Evolutionary conservation across 2,329 filamentous ascomycete genomes (phyloP).

Genomic region (Alternaria novae-zelandiae): DNA sequence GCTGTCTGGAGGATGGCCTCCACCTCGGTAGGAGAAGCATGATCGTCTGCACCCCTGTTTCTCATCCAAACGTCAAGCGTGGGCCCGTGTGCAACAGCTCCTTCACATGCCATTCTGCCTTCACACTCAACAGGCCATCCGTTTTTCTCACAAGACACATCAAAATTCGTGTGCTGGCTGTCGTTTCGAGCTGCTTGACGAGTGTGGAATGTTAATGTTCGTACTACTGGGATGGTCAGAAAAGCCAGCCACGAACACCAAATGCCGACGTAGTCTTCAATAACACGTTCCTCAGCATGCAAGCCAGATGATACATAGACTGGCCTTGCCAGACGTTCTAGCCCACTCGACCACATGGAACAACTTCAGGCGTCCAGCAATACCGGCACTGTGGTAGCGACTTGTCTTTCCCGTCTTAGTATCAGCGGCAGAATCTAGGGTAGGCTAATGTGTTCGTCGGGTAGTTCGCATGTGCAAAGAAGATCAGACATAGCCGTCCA

Average conservation of each 20-base stretch:
- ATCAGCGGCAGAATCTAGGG: neutral
- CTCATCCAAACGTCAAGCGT: neutral
- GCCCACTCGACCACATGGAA: neutral
- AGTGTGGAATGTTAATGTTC: neutral
- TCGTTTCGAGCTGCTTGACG: neutral
- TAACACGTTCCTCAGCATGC: neutral
- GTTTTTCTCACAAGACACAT: neutral
- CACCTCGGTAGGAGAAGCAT: neutral
- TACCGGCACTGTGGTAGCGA: neutral
- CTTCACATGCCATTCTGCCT: neutral
- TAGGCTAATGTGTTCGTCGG: neutral
- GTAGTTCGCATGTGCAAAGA: neutral
- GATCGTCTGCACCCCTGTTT: constrained; percentile 9
- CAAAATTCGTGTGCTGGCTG: neutral
- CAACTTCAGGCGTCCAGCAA: neutral
- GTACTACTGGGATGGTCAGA: neutral
- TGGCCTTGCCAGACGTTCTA: neutral
- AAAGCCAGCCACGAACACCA: neutral
- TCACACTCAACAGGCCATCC: neutral
- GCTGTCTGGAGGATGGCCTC: neutral
- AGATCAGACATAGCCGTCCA: neutral
- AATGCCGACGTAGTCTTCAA: neutral
- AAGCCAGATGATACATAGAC: neutral
- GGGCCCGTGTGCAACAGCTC: constrained; percentile 3
- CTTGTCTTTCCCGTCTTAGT: neutral